Evolutionary conservation across 352 stramenopile genomes (phyloP).

Genomic region (Stramenopiles sp.): DNA sequence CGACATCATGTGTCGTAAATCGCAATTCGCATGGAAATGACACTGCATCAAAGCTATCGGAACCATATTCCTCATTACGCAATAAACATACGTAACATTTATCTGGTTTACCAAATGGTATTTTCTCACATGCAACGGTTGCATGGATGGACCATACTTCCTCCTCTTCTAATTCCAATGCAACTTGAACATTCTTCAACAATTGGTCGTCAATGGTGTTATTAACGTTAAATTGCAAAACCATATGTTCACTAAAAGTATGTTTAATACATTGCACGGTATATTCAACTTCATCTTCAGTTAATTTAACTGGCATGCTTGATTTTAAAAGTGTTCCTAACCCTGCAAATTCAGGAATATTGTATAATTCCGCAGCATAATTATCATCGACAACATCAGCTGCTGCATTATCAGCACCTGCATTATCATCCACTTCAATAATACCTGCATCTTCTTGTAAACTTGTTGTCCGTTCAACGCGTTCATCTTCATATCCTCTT

Average conservation of each 20-base stretch:
- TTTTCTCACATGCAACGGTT: conserved; percentile 52
- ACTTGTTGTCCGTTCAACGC: too few relatives aligned
- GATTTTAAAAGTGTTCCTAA: conserved; percentile 79
- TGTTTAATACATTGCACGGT: conserved; percentile 88
- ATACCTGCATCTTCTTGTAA: too few relatives aligned
- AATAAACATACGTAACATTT: conserved; percentile 78
- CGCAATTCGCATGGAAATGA: conserved; percentile 9
- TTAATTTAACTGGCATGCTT: conserved; percentile 64
- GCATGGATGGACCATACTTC: conserved; percentile 72
- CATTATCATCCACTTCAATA: too few relatives aligned
- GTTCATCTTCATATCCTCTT: too few relatives aligned
- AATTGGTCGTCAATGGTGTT: conserved; percentile 97
- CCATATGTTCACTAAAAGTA: conserved; percentile 83
- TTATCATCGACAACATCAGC: conserved; percentile 21
- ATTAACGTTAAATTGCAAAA: conserved; percentile 87
- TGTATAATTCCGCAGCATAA: conserved; percentile 73
- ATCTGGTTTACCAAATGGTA: conserved; percentile 75
- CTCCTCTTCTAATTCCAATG: conserved; percentile 61
- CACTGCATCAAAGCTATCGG: conserved; percentile 26
- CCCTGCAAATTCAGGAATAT: conserved; percentile 80
- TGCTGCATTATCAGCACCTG: background rate
- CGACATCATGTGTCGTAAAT: conserved; percentile 10
- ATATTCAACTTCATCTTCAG: conserved; percentile 92
- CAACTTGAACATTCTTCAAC: conserved; percentile 74
- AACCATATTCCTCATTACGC: conserved; percentile 39